Conservation (phyloP, 176 grass and related monocot species). For the Thinopyrum elongatum region DNA sequence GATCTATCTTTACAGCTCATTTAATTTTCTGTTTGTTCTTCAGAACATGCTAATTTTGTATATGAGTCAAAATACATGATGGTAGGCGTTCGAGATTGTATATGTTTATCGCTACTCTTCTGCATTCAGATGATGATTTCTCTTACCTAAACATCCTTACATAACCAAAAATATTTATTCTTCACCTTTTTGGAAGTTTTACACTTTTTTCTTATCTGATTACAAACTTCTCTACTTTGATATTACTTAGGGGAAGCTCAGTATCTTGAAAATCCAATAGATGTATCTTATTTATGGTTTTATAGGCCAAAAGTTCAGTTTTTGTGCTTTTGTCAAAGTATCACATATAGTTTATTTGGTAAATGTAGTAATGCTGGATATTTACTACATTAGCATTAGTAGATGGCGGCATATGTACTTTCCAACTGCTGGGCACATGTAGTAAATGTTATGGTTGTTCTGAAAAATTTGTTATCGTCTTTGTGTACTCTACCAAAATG, state of each 20-base stretch:
- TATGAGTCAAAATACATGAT: neutral
- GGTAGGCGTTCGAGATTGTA: neutral
- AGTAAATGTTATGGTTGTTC: constrained; percentile 46
- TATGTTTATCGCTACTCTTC: neutral
- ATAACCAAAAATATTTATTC: neutral
- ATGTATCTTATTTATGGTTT: neutral
- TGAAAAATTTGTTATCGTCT: neutral
- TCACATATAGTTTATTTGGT: neutral
- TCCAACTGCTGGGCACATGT: constrained; percentile 53
- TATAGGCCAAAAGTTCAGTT: neutral
- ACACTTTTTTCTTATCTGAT: neutral
- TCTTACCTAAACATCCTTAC: neutral
- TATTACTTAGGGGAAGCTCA: neutral
- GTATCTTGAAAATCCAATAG: neutral
- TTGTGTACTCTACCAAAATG: neutral
- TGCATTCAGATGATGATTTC: neutral
- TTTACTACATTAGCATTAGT: too few relatives aligned
- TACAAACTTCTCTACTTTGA: neutral
- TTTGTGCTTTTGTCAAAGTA: neutral
- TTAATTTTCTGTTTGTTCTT: neutral
- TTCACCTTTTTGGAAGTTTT: neutral
- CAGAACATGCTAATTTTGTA: neutral
- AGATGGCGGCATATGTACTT: too few relatives aligned
- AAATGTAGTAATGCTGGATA: constrained; percentile 3
- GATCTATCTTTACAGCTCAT: neutral